Evolutionary conservation across 257 asterid species (phyloP), one percentile per base, ranked within the genome.

Genomic region (Ehretia macrophylla): DNA sequence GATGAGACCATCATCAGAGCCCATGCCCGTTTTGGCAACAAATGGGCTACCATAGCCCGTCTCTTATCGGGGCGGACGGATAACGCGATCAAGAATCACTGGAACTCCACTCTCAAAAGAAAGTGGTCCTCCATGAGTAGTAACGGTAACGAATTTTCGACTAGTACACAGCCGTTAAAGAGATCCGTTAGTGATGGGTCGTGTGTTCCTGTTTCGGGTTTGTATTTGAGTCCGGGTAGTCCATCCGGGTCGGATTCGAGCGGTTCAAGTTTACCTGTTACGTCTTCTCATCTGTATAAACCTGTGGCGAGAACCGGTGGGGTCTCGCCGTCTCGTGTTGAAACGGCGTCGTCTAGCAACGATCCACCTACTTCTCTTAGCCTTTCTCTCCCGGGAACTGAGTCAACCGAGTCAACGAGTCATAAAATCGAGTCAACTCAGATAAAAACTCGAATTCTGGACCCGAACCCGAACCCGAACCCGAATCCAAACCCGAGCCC

Each of bases 1-100:
- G 98, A 92, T 58, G 86, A 84, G 11, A 80, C 90, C 13, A 92
- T 92, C 13, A 68, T 88, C 19, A 71, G 85, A 47, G 98, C 98
- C 17, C 98, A 85, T 42, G 90, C 95, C 8, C 72, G 74, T 22
- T 85, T 92, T 69, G 98, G 98, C 4, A 91, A 88, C 79, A 88
- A 85, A 68, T 91, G 98, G 98, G 98, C 98, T 56, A 86, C 95
- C 66, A 91, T 88, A 52, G 95, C 98, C 68, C 85, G 96, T 0
- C 72, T 91, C 0, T 80, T 91, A 3, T 81, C 95, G 19, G 98
- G 98, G 17, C 78, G 98, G n/a, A 91, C 98, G 46, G 98, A 91
- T 65, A 91, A 91, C 92, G 96, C 98, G 10, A 86, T 91, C 17
- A 91, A 91, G 55, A 91, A 91, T 37, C 98, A 91, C 59, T 91